Conservation (phyloP, 2,329 filamentous ascomycete genomes). For the Penicillium sp. region DNA sequence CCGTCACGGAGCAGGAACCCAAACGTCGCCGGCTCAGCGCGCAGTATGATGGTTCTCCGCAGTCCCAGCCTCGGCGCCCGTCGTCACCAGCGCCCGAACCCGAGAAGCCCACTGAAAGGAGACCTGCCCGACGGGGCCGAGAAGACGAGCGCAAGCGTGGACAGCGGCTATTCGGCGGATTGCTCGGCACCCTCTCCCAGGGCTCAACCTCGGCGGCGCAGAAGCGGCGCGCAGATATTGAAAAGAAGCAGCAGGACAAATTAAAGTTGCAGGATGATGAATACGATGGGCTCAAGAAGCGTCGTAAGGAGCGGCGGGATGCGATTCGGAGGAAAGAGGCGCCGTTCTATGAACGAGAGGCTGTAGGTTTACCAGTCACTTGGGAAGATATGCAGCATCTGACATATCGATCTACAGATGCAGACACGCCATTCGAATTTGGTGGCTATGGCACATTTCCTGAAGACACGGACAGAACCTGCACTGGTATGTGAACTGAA, state of each 20-base stretch:
- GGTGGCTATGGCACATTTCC: slow-evolving; percentile 64
- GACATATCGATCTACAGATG: slow-evolving; percentile 55
- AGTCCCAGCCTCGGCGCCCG: slow-evolving; percentile 21
- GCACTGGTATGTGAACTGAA: slow-evolving; percentile 58
- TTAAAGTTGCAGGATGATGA: slow-evolving; percentile 71
- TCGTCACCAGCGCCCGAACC: slow-evolving; percentile 18
- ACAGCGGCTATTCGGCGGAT: slow-evolving; percentile 76
- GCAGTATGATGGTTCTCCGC: slow-evolving; percentile 25
- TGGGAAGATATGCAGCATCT: slow-evolving; percentile 7
- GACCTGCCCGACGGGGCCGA: slow-evolving; percentile 31
- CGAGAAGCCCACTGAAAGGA: slow-evolving; percentile 17
- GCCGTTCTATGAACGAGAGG: slow-evolving; percentile 67
- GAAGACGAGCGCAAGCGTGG: slow-evolving; percentile 79
- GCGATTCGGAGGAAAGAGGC: slow-evolving; percentile 63
- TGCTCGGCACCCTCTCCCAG: slow-evolving; percentile 73
- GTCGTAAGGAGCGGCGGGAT: slow-evolving; percentile 59
- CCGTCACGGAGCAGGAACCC: slow-evolving; percentile 44
- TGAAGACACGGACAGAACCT: slow-evolving; percentile 67
- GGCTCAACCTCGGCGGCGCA: slow-evolving; percentile 58
- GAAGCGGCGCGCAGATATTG: slow-evolving; percentile 71
- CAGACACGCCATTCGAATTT: slow-evolving; percentile 66
- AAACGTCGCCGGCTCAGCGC: slow-evolving; percentile 52
- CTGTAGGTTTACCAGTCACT: slow-evolving; percentile 52
- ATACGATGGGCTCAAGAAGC: slow-evolving; percentile 61
- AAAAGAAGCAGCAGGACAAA: slow-evolving; percentile 73